These are phyloP conservation scores for Penicillium ochrochloron DNA, from an alignment of 495 filamentous ascomycete genomes.

Conservation along the genomic window DNA sequence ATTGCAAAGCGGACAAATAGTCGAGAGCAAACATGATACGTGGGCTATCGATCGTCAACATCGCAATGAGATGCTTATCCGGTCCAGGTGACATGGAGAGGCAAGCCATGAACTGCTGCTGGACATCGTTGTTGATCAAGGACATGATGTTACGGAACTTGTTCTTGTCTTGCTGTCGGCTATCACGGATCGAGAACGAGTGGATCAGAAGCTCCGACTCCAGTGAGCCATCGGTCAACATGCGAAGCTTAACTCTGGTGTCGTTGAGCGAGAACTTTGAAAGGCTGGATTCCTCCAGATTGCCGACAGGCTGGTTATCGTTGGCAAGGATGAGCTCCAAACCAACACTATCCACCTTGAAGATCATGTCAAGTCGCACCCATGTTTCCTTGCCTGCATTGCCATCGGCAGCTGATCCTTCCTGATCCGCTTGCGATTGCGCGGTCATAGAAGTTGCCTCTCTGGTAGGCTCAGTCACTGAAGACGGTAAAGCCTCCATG, in stretches of 20 bases:
- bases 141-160: slow-evolving; percentile 99
- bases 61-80: slow-evolving; percentile 82
- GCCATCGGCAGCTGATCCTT: slow-evolving; percentile 59
- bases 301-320: slow-evolving; percentile 73
- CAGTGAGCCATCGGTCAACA: slow-evolving; percentile 89
- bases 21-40: slow-evolving; percentile 93
- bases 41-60: slow-evolving; percentile 95
- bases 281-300: slow-evolving; percentile 79
- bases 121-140: slow-evolving; percentile 86
- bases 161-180: slow-evolving; percentile 80
- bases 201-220: slow-evolving; percentile 94
- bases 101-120: slow-evolving; percentile 97
- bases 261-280: slow-evolving; percentile 94
- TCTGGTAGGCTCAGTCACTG: slow-evolving; percentile 54
- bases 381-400: slow-evolving; percentile 68
- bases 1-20: slow-evolving; percentile 87
- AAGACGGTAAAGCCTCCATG: slow-evolving; percentile 64
- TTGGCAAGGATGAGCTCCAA: slow-evolving; percentile 83
- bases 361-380: slow-evolving; percentile 93
- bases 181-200: slow-evolving; percentile 93
- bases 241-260: slow-evolving; percentile 88
- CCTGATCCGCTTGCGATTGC: slow-evolving; percentile 54
- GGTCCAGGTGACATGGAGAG: slow-evolving; percentile 88
- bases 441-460: slow-evolving; percentile 42
- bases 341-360: slow-evolving; percentile 84